Conservation (phyloP, 2,329 filamentous ascomycete species). For the Talaromyces sp. region DNA sequence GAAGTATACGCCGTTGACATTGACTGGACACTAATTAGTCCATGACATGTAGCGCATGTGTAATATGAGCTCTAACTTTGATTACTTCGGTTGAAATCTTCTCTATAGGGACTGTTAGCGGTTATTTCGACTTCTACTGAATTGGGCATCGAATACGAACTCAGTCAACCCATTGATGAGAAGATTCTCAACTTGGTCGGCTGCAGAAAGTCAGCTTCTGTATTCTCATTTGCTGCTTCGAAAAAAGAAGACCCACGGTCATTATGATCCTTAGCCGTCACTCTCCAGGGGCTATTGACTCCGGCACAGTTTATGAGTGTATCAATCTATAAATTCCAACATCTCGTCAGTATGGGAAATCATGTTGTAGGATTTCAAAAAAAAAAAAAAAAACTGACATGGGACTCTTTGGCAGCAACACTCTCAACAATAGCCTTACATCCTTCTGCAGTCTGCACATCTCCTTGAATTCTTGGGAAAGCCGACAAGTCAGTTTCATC, state of each 20-base stretch:
- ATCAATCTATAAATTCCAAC: slow-evolving; percentile 16
- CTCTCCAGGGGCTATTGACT: slow-evolving; percentile 18
- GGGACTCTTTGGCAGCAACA: slow-evolving; percentile 23
- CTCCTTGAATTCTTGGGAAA: slow-evolving; percentile 24
- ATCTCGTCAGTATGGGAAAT: neutral
- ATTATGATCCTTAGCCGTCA: slow-evolving; percentile 12
- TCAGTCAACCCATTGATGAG: slow-evolving; percentile 16
- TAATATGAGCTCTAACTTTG: slow-evolving; percentile 4
- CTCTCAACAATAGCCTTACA: slow-evolving; percentile 24
- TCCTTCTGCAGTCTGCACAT: slow-evolving; percentile 26
- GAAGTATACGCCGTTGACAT: slow-evolving; percentile 30
- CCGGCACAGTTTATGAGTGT: slow-evolving; percentile 29
- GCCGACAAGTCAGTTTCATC: neutral
- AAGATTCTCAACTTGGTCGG: slow-evolving; percentile 18
- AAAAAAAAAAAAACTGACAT: slow-evolving; percentile 20
- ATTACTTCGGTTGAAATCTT: slow-evolving; percentile 14
- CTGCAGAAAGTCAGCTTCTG: neutral
- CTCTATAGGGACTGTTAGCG: neutral
- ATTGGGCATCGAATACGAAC: neutral
- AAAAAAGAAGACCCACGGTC: slow-evolving; percentile 8
- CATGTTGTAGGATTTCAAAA: neutral
- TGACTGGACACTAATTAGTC: slow-evolving; percentile 18
- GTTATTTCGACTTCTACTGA: neutral
- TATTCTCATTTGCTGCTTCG: neutral
- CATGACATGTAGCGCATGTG: neutral